Percentiles rank a stretch among this genome's conserved stretches.
Evolutionary conservation across 306 rosid genomes (phyloP).

Genomic region (Sicyos edulis): DNA sequence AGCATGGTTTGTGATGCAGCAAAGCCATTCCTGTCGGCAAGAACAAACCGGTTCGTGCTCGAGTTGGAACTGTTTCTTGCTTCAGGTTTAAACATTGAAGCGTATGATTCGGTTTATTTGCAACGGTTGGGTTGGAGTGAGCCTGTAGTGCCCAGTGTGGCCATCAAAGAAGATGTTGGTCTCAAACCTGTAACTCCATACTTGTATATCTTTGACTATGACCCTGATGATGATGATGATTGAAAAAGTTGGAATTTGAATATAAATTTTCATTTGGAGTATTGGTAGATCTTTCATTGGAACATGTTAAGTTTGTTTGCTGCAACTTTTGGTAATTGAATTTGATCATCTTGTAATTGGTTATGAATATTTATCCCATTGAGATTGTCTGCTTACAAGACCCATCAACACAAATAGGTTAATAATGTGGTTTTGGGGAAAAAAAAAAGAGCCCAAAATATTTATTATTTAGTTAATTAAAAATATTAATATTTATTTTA

Average conservation of each 20-base stretch:
- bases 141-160: conserved; percentile 37
- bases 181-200: conserved; percentile 49
- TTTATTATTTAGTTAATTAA: too few relatives aligned
- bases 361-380: neutral
- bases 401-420: too few relatives aligned
- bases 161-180: conserved; percentile 33
- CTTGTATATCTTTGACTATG: conserved; percentile 55
- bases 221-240: conserved; percentile 45
- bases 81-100: conserved; percentile 80
- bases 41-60: conserved; percentile 53
- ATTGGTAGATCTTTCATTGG: neutral
- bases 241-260: conserved; percentile 20
- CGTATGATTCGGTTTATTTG: conserved; percentile 67
- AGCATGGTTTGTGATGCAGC: conserved; percentile 52
- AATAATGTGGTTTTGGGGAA: too few relatives aligned
- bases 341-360: neutral
- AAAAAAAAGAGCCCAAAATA: too few relatives aligned
- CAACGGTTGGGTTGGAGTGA: conserved; percentile 79
- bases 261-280: neutral
- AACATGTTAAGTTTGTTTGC: neutral
- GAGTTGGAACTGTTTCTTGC: conserved; percentile 85
- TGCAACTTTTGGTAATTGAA: neutral
- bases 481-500: too few relatives aligned
- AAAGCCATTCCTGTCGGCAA: conserved; percentile 53
- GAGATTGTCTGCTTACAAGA: neutral